A percentile compares a stretch with the other conserved stretches of the same genome.
Evolutionary conservation across 495 filamentous ascomycete genomes (phyloP).

Genomic region (Aspergillus hancockii): DNA sequence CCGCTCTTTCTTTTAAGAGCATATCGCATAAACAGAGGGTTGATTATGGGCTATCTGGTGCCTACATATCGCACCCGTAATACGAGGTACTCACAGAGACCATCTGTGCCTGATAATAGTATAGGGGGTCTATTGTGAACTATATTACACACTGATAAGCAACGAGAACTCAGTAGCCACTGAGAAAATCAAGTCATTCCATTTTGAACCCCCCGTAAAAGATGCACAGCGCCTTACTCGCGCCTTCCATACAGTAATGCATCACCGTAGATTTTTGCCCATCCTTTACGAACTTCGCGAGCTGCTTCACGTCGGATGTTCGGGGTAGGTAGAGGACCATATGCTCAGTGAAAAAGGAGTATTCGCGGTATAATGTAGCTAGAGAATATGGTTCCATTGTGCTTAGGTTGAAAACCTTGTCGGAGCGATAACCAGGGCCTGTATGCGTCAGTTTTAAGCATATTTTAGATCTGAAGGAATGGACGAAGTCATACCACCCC

Average conservation of each 20-base stretch:
- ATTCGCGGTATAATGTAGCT: slow-evolving; percentile 59
- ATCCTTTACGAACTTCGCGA: slow-evolving; percentile 62
- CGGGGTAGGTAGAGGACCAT: slow-evolving; percentile 83
- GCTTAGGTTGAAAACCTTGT: slow-evolving; percentile 78
- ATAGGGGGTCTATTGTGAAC: background rate
- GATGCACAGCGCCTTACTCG: slow-evolving; percentile 74
- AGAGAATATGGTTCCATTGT: slow-evolving; percentile 87
- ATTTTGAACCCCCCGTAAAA: slow-evolving; percentile 52
- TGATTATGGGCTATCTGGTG: no score
- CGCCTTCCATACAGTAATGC: slow-evolving; percentile 89
- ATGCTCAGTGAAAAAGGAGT: slow-evolving; percentile 50
- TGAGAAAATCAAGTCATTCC: slow-evolving; percentile 11
- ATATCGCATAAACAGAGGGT: no score
- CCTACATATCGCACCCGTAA: no score
- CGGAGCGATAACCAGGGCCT: slow-evolving; percentile 77
- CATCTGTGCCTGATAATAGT: background rate
- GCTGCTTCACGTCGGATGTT: slow-evolving; percentile 81
- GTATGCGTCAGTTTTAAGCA: slow-evolving; percentile 1
- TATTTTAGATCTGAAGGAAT: background rate
- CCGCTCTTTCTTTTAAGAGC: no score
- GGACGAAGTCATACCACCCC: slow-evolving; percentile 66
- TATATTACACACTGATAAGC: slow-evolving; percentile 1
- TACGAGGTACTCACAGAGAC: no score
- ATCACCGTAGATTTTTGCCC: slow-evolving; percentile 64
- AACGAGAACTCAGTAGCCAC: background rate